phyloP scores from a whole-genome alignment of 2,329 filamentous ascomycete genomes.

The Dothistroma pini region DNA sequence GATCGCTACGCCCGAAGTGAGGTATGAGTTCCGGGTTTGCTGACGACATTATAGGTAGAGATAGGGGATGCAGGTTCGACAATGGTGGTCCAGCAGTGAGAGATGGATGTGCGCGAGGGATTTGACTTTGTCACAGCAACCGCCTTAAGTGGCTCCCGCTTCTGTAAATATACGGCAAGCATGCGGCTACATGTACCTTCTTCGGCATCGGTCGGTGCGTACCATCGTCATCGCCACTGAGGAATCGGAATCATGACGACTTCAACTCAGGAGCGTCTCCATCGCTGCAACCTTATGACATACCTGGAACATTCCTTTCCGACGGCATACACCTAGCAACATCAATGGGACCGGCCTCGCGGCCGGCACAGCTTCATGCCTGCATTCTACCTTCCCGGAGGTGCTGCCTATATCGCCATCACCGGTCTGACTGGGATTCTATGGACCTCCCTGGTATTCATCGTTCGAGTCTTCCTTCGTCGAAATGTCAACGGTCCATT shows the following conservation, averaged over 20 bases:
- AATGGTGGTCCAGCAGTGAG: not conserved
- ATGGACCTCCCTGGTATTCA: slow-evolving; percentile 26
- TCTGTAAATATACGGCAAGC: too few species aligned
- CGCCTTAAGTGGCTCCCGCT: not conserved
- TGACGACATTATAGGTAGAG: not conserved
- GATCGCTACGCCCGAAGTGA: not conserved
- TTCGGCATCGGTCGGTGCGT: too few species aligned
- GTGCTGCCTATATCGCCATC: slow-evolving; percentile 25
- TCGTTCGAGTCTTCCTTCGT: slow-evolving; percentile 29
- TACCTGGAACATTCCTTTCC: not conserved
- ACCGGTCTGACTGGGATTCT: slow-evolving; percentile 22
- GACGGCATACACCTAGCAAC: not conserved
- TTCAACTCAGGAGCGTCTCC: not conserved
- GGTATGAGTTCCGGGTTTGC: not conserved
- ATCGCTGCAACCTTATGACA: not conserved
- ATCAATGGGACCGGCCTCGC: not conserved
- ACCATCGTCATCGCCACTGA: too few species aligned
- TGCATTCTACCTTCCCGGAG: slow-evolving; percentile 21
- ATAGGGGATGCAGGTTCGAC: not conserved
- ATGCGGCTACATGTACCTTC: too few species aligned
- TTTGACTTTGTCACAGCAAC: not conserved
- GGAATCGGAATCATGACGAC: too few species aligned
- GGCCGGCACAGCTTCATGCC: slow-evolving; percentile 6
- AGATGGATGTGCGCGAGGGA: not conserved
- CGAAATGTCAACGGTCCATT: slow-evolving; percentile 30